Percentiles rank a stretch among this genome's conserved stretches.
Evolutionary conservation across 1,284 basidiomycete genomes (phyloP).

Genomic region (Golubevia sp.): DNA sequence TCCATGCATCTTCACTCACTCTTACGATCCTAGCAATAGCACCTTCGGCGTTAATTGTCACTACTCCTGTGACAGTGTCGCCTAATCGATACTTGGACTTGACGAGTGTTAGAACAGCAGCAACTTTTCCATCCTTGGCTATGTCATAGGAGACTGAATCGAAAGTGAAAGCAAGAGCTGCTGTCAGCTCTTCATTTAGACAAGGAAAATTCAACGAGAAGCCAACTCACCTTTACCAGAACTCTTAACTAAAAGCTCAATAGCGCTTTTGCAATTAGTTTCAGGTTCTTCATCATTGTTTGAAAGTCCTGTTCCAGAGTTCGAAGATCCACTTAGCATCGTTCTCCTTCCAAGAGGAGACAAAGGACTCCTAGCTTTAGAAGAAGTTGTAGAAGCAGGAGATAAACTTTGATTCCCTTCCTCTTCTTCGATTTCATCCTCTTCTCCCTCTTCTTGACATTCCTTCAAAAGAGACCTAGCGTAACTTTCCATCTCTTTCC

Average conservation of each 20-base stretch:
- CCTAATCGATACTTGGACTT: conserved; percentile 50
- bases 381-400: neutral
- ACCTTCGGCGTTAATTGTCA: conserved; percentile 38
- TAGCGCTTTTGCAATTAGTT: neutral
- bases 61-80: conserved; percentile 47
- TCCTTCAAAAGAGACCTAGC: neutral
- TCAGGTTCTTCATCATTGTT: neutral
- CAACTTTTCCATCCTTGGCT: conserved; percentile 52
- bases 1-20: neutral
- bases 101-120: conserved; percentile 50
- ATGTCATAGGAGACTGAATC: conserved; percentile 54
- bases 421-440: neutral
- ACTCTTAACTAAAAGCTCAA: neutral
- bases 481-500: neutral
- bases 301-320: neutral
- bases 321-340: no score
- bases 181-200: no score
- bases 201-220: no score
- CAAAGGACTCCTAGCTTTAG: neutral
- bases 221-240: conserved; percentile 1
- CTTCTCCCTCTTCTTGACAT: neutral
- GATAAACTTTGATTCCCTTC: neutral
- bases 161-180: neutral
- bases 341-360: neutral
- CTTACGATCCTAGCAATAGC: conserved; percentile 39